Percentiles rank a stretch among this genome's conserved stretches.
Conservation (phyloP, 768 basidiomycete genomes). For the Ramaria sp. region DNA sequence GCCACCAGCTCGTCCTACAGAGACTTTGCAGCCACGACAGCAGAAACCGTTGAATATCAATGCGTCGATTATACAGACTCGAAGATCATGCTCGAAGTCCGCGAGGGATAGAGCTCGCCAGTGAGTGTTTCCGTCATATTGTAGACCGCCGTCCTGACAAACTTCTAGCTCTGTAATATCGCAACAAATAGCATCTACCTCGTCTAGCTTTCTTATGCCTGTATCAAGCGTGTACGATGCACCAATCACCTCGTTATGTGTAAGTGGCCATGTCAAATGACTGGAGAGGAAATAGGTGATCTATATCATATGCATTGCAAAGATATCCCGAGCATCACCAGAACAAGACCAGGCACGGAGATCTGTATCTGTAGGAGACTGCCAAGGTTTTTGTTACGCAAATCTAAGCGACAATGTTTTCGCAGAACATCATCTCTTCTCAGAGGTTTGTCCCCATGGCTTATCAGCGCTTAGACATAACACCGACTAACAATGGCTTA, state of each 20-base stretch:
- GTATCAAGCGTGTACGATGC: not conserved
- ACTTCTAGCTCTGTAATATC: not conserved
- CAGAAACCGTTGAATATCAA: not conserved
- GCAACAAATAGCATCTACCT: not conserved
- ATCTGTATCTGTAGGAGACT: not conserved
- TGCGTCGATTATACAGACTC: not conserved
- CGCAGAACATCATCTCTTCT: not conserved
- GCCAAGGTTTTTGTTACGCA: conserved; percentile 1
- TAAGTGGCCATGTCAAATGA: not conserved
- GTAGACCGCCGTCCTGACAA: not conserved
- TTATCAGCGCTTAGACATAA: no score
- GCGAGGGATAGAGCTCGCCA: not conserved
- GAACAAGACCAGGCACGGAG: not conserved
- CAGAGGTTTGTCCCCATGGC: not conserved
- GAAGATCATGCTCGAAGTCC: not conserved
- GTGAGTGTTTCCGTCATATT: not conserved
- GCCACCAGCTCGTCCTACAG: not conserved
- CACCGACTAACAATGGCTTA: no score
- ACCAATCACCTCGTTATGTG: conserved; percentile 2
- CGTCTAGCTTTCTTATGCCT: not conserved
- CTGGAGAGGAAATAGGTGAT: no score
- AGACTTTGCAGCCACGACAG: not conserved
- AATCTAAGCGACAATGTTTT: not conserved
- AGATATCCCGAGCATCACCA: not conserved
- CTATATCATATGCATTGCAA: no score